Evolutionary conservation across 2,329 filamentous ascomycete species (phyloP).

Genomic region (Ramularia endophylla): DNA sequence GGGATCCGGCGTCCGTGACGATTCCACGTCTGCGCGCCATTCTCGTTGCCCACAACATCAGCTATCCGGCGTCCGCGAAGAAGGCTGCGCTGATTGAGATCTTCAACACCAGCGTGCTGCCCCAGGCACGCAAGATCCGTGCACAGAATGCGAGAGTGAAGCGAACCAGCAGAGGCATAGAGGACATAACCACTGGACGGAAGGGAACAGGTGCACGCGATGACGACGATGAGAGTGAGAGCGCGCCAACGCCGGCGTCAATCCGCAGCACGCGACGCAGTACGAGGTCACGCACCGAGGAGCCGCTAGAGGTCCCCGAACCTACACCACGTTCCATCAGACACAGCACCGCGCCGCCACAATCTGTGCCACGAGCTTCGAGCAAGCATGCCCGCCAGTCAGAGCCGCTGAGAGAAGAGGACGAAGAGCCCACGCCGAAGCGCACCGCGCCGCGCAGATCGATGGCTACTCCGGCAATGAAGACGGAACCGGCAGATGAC

Average conservation of each 20-base stretch:
- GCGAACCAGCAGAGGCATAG: slow-evolving; percentile 81
- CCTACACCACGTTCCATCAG: slow-evolving; percentile 25
- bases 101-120: slow-evolving; percentile 71
- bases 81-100: slow-evolving; percentile 82
- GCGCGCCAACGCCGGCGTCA: slow-evolving; percentile 36
- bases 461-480: slow-evolving; percentile 24
- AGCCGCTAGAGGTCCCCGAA: slow-evolving; percentile 27
- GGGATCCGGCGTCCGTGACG: slow-evolving; percentile 77
- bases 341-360: slow-evolving; percentile 31
- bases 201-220: slow-evolving; percentile 53
- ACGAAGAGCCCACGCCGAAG: slow-evolving; percentile 45
- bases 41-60: slow-evolving; percentile 78
- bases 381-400: slow-evolving; percentile 38
- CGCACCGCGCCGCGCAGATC: slow-evolving; percentile 15
- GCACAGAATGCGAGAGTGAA: slow-evolving; percentile 70
- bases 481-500: slow-evolving; percentile 39
- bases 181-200: slow-evolving; percentile 53
- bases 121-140: slow-evolving; percentile 71
- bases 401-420: slow-evolving; percentile 33
- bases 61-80: slow-evolving; percentile 84
- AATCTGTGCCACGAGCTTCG: slow-evolving; percentile 27
- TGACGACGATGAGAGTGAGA: slow-evolving; percentile 32
- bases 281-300: slow-evolving; percentile 34
- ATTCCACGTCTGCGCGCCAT: slow-evolving; percentile 86
- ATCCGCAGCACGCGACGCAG: slow-evolving; percentile 25